phyloP scores from a whole-genome alignment of 306 rosid species.

The Prunus padus region DNA sequence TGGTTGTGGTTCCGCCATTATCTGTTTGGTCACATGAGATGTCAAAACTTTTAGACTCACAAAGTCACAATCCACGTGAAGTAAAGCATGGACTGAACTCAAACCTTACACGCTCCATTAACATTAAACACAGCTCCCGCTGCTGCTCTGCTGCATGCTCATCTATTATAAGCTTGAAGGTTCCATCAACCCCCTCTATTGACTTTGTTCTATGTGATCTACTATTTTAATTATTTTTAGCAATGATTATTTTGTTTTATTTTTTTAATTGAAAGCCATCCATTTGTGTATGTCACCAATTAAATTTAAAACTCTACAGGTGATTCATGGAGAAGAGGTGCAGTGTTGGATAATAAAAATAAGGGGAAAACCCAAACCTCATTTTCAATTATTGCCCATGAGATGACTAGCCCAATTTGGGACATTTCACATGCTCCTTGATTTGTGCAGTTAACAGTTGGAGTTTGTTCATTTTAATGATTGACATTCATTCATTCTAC shows the following conservation, averaged over 20 bases:
- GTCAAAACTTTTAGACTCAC: slow-evolving; percentile 38
- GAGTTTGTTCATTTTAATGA: slow-evolving; percentile 4
- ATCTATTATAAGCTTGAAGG: not conserved
- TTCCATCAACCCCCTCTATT: too few relatives aligned
- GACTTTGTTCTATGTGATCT: not conserved
- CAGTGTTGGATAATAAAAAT: not conserved
- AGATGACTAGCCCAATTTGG: slow-evolving; percentile 16
- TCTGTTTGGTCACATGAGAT: slow-evolving; percentile 58
- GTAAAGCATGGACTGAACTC: slow-evolving; percentile 27
- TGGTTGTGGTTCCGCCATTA: slow-evolving; percentile 42
- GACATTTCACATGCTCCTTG: slow-evolving; percentile 24
- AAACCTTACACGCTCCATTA: not conserved
- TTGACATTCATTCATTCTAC: not conserved
- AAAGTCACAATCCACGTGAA: slow-evolving; percentile 54
- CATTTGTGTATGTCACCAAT: too few relatives aligned
- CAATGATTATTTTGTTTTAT: too few relatives aligned
- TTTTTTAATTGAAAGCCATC: too few relatives aligned
- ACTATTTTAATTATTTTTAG: too few relatives aligned
- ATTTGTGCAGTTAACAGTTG: slow-evolving; percentile 11
- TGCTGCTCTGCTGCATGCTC: not conserved
- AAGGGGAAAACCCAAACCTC: not conserved
- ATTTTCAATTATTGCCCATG: slow-evolving; percentile 24
- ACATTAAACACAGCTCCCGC: not conserved
- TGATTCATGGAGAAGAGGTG: not conserved
- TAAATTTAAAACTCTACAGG: too few relatives aligned